Conservation (phyloP, 2,329 filamentous ascomycete genomes). For the Rhynchosporium agropyri region DNA sequence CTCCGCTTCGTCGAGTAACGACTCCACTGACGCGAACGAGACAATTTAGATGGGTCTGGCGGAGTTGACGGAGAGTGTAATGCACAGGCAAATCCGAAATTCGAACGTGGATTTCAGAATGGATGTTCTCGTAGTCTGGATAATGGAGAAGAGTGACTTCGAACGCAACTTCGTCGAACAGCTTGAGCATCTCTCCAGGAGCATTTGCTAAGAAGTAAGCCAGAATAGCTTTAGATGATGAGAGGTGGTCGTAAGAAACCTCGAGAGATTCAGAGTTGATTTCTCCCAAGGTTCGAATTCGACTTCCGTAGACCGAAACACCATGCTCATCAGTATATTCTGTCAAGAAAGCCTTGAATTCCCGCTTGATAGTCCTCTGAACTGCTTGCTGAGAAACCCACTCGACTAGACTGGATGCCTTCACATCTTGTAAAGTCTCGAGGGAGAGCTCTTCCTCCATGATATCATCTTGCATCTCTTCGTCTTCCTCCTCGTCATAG, state of each 20-base stretch:
- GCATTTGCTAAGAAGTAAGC: conserved; percentile 97
- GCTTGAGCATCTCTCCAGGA: conserved; percentile 89
- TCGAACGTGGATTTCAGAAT: conserved; percentile 95
- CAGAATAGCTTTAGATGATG: conserved; percentile 86
- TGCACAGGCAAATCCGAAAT: conserved; percentile 93
- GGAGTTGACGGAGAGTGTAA: conserved; percentile 92
- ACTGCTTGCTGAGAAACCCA: conserved; percentile 93
- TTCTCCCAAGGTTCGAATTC: conserved; percentile 93
- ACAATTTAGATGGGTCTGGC: conserved; percentile 94
- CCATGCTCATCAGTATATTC: conserved; percentile 91
- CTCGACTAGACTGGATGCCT: conserved; percentile 88
- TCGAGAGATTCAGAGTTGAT: conserved; percentile 95
- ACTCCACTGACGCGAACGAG: conserved; percentile 93
- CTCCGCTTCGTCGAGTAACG: conserved; percentile 89
- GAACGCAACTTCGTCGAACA: conserved; percentile 96
- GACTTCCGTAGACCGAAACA: conserved; percentile 90
- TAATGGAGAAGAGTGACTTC: conserved; percentile 95
- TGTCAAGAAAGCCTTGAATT: conserved; percentile 97
- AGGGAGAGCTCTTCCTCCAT: conserved; percentile 95
- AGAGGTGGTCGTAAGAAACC: conserved; percentile 91
- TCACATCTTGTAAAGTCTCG: conserved; percentile 89
- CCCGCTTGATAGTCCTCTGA: conserved; percentile 88
- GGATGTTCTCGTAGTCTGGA: conserved; percentile 95
- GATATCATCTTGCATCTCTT: conserved; percentile 88
- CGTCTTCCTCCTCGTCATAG: conserved; percentile 93